Evolutionary conservation across 768 basidiomycete species (phyloP).

Genomic region (Dacryopinax primogenitus): DNA sequence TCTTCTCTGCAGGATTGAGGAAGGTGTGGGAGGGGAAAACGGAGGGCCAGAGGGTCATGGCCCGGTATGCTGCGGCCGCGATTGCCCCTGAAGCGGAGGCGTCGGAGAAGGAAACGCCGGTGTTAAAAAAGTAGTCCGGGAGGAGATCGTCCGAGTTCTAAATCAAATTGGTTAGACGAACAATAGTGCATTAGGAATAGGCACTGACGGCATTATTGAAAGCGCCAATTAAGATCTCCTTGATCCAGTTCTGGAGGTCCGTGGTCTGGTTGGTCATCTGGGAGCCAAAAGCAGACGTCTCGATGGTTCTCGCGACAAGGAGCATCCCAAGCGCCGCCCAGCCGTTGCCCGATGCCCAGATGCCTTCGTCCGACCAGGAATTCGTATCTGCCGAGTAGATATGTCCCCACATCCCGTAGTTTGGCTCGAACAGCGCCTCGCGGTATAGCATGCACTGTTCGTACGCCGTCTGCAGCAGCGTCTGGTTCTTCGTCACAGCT

Average conservation of each 20-base stretch:
- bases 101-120: conserved; percentile 27
- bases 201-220: conserved; percentile 23
- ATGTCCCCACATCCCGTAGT: conserved; percentile 30
- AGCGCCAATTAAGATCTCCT: conserved; percentile 28
- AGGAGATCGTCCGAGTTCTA: conserved; percentile 27
- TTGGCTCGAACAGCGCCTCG: conserved; percentile 23
- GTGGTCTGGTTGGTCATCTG: conserved; percentile 25
- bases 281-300: conserved; percentile 22
- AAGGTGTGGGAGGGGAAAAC: conserved; percentile 25
- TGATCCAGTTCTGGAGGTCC: conserved; percentile 27
- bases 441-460: conserved; percentile 34
- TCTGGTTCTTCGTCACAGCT: conserved; percentile 26
- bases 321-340: conserved; percentile 35
- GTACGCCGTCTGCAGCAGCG: conserved; percentile 32
- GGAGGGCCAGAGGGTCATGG: conserved; percentile 24
- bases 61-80: conserved; percentile 23
- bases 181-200: too few relatives aligned
- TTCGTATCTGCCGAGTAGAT: conserved; percentile 23
- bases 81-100: conserved; percentile 27
- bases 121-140: conserved; percentile 29
- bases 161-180: too few relatives aligned
- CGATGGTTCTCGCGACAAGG: conserved; percentile 31
- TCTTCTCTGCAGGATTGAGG: conserved; percentile 23
- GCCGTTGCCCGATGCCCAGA: conserved; percentile 34
- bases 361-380: conserved; percentile 19